Conservation (phyloP, 371 early-diverging fungal species). For the Apophysomyces elegans region DNA sequence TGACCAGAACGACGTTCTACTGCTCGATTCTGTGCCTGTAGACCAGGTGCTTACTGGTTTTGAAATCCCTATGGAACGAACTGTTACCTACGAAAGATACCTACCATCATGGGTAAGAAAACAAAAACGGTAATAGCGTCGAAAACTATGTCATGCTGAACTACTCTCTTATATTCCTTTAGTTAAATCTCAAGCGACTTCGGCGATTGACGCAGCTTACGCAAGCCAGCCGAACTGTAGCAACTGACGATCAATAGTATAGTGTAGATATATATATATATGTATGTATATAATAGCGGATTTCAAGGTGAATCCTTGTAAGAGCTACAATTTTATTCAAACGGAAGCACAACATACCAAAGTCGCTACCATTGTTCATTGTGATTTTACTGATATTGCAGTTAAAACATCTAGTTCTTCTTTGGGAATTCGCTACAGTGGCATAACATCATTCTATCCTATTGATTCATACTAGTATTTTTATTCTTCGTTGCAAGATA, state of each 20-base stretch:
- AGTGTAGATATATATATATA: background rate
- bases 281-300: background rate
- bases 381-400: too few relatives aligned
- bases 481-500: too few relatives aligned
- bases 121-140: background rate
- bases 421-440: too few relatives aligned
- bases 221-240: background rate
- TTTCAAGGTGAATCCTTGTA: too few relatives aligned
- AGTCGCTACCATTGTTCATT: too few relatives aligned
- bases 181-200: slow-evolving; percentile 44
- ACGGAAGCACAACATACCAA: too few relatives aligned
- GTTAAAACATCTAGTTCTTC: too few relatives aligned
- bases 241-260: background rate
- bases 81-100: slow-evolving; percentile 58
- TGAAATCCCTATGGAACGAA: slow-evolving; percentile 63
- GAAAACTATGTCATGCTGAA: background rate
- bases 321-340: too few relatives aligned
- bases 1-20: slow-evolving; percentile 86
- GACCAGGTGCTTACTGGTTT: slow-evolving; percentile 70
- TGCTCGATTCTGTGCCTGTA: slow-evolving; percentile 84
- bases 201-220: slow-evolving; percentile 30
- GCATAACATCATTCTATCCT: too few relatives aligned
- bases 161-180: background rate
- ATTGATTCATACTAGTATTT: too few relatives aligned
- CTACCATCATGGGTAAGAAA: slow-evolving; percentile 59